phyloP scores from a whole-genome alignment of 2,329 filamentous ascomycete species.

The Pleurostoma richardsiae region DNA sequence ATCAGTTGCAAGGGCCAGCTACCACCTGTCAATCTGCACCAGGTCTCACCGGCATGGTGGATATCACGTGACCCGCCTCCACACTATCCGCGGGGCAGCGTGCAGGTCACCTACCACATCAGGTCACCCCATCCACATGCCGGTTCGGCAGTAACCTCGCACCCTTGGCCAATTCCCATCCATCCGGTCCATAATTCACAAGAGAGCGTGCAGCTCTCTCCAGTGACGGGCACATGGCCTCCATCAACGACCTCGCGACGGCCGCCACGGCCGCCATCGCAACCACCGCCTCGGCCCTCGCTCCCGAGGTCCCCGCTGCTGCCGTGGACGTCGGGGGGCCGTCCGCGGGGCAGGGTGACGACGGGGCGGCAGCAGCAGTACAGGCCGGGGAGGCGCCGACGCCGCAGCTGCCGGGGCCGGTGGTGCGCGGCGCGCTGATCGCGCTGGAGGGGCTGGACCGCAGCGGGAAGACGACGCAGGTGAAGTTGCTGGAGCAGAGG shows the following conservation, averaged over 20 bases:
- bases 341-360: too few species aligned
- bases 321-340: slow-evolving; percentile 7
- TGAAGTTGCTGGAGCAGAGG: slow-evolving; percentile 57
- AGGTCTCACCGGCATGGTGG: too few species aligned
- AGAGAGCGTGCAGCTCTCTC: too few species aligned
- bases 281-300: slow-evolving; percentile 4
- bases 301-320: slow-evolving; percentile 3
- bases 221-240: slow-evolving; percentile 24
- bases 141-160: too few species aligned
- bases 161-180: too few species aligned
- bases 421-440: slow-evolving; percentile 59
- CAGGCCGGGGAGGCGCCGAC: slow-evolving; percentile 23
- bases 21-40: too few species aligned
- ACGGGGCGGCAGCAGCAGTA: not conserved
- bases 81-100: too few species aligned
- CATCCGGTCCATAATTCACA: too few species aligned
- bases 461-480: slow-evolving; percentile 90
- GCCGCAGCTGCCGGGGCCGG: not conserved
- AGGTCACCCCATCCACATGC: too few species aligned
- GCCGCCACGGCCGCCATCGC: slow-evolving; percentile 1
- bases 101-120: too few species aligned
- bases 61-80: too few species aligned
- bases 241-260: slow-evolving; percentile 42
- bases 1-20: too few species aligned
- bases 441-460: slow-evolving; percentile 86